Conservation (phyloP, 2,329 filamentous ascomycete genomes). For the Thermoascus crustaceus region DNA sequence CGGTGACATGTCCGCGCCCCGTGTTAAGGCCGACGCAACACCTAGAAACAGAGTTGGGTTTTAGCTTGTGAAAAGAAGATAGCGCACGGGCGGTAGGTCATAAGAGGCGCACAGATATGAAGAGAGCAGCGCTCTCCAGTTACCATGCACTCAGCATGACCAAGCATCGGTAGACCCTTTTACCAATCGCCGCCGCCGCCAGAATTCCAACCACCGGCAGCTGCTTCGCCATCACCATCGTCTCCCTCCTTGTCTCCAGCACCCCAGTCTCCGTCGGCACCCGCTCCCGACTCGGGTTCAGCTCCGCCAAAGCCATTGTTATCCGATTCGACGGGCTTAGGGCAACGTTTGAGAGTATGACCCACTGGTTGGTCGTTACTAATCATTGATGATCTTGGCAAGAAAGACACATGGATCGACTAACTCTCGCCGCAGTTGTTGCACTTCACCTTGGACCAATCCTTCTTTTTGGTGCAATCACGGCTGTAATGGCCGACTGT, state of each 20-base stretch:
- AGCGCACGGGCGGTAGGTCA: not conserved
- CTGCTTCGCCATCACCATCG: not conserved
- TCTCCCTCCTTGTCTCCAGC: not conserved
- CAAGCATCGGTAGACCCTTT: no score
- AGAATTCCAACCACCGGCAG: no score
- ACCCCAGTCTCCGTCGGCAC: slow-evolving; percentile 4
- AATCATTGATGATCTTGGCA: not conserved
- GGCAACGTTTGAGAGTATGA: slow-evolving; percentile 35
- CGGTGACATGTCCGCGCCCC: slow-evolving; percentile 3
- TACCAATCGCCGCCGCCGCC: no score
- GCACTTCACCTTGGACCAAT: slow-evolving; percentile 39
- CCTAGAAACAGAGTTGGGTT: not conserved
- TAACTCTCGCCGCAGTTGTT: slow-evolving; percentile 38
- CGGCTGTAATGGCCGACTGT: slow-evolving; percentile 35
- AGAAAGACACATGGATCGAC: slow-evolving; percentile 7
- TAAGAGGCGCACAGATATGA: not conserved
- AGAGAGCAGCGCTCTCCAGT: slow-evolving; percentile 5
- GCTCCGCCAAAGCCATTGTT: slow-evolving; percentile 10
- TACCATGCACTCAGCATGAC: slow-evolving; percentile 8
- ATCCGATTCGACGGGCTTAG: slow-evolving; percentile 15
- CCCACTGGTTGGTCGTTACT: slow-evolving; percentile 28
- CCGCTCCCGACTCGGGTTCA: slow-evolving; percentile 7
- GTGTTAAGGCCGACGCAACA: slow-evolving; percentile 2
- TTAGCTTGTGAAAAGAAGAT: not conserved
- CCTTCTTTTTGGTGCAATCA: slow-evolving; percentile 37